Base-by-base conservation (phyloP, 768 basidiomycete species). In the Mrakia frigida region DNA sequence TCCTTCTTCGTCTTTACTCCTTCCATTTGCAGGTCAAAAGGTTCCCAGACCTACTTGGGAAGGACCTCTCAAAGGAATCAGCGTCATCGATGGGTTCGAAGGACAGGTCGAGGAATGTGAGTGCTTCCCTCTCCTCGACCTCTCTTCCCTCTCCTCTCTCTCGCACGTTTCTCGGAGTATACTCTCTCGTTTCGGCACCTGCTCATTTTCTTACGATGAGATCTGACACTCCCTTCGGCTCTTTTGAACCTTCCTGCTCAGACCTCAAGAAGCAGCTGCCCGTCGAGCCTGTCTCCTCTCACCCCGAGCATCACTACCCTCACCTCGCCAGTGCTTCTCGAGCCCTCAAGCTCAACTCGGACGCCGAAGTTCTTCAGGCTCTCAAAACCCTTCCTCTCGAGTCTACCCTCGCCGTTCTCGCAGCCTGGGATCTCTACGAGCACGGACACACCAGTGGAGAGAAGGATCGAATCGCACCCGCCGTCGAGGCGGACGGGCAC, bases 301-400 rank as follows among this genome's bases (percentile, higher is more conserved):
- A 84, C 76, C 83, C 83, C 10, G 76, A 72, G 39, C 81, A 81
- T 73, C 83, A 82, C 46, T 84, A 82, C 79, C 83, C 83, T 16
- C 81, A 81, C 52, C 81, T 84, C 70, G 74, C 81, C 10, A 80
- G 80, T 39, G 67, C 60, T 3, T 14, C 77, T 9, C 65, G 77
- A 35, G 23, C 73, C 14, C 41, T 70, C 39, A 68, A 53, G 41
- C 60, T 74, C 25, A 52, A 60, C 39, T 70, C 73, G 33, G 77
- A 78, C 31, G 33, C 31, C 11, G 35, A 59, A 3, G 37, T 74
- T 16, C 67, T 78, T 23, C 53, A 68, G 14, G 73, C 77, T 13
- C 50, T 74, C 75, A 79, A 79, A 39, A 50, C 69, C 46, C 77
- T 83, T 18, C 82, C 82, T 10, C 80, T 83, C 61, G 76, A 79